Conservation (phyloP, 768 basidiomycete species). For the Boletus rufocinnamomeus region DNA sequence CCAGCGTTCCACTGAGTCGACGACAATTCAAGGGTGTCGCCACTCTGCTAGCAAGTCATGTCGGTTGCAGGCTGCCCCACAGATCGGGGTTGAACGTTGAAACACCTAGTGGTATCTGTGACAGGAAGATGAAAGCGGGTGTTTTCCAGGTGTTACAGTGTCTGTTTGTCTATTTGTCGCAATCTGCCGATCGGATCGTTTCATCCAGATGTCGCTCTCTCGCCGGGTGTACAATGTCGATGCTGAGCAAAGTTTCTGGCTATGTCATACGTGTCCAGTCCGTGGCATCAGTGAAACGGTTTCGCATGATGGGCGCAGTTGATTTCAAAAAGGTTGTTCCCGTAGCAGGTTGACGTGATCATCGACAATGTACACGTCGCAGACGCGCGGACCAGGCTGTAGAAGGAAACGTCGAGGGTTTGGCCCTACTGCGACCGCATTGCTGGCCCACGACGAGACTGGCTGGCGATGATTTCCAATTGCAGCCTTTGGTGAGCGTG, state of each 20-base stretch:
- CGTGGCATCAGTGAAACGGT: conserved; percentile 4
- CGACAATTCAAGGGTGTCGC: not conserved
- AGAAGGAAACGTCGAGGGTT: not conserved
- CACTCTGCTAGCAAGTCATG: not conserved
- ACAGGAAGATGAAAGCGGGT: not conserved
- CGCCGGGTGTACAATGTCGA: not conserved
- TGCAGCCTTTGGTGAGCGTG: too few relatives aligned
- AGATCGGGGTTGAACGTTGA: conserved; percentile 1
- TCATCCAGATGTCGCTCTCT: not conserved
- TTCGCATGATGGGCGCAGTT: conserved; percentile 8
- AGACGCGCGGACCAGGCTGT: not conserved
- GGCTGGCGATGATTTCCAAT: not conserved
- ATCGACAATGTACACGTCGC: conserved; percentile 11
- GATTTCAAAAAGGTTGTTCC: not conserved
- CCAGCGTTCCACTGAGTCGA: not conserved
- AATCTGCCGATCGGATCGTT: conserved; percentile 6
- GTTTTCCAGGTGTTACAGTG: not conserved
- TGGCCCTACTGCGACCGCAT: not conserved
- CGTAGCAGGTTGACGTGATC: not conserved
- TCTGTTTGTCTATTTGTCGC: conserved; percentile 2
- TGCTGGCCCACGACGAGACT: not conserved
- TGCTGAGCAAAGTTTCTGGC: conserved; percentile 10
- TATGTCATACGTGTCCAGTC: not conserved
- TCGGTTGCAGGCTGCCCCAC: not conserved
- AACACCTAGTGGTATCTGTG: not conserved